A percentile compares a stretch with the other conserved stretches of the same genome.
Evolutionary conservation across 139 green algal species (phyloP).

Genomic region (Eudorina sp.): DNA sequence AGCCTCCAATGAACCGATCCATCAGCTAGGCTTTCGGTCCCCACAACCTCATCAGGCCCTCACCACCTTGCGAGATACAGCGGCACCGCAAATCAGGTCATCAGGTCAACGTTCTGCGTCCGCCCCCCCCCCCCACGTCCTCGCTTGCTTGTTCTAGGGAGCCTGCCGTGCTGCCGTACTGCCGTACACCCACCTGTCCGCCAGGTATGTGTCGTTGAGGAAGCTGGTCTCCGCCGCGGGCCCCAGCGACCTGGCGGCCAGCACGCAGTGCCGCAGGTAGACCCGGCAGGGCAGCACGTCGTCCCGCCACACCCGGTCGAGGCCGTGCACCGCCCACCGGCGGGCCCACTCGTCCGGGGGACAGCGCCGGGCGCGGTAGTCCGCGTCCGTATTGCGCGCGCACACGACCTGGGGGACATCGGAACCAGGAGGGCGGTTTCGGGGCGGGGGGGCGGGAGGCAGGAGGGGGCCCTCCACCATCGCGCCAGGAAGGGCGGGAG

Average conservation of each 20-base stretch:
- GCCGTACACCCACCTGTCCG: conserved; percentile 72
- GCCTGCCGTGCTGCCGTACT: no score
- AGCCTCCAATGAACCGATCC: no score
- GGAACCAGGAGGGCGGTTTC: background rate
- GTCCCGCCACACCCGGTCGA: conserved; percentile 75
- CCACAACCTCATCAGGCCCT: no score
- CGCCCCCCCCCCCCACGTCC: no score
- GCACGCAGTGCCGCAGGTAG: conserved; percentile 93
- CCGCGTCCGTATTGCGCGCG: conserved; percentile 78
- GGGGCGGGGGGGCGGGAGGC: background rate
- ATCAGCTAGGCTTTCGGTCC: no score
- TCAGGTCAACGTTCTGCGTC: no score
- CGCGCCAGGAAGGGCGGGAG: no score
- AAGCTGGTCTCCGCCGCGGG: conserved; percentile 79
- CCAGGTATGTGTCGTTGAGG: conserved; percentile 88
- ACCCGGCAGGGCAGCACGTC: conserved; percentile 71
- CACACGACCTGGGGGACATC: conserved; percentile 75
- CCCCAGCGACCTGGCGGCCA: conserved; percentile 80
- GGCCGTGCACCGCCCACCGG: conserved; percentile 80
- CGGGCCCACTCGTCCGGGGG: conserved; percentile 79
- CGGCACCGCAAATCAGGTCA: no score
- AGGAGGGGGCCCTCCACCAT: no score
- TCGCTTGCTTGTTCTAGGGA: no score
- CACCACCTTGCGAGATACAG: no score
- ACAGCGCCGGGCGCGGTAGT: conserved; percentile 81